phyloP scores from a whole-genome alignment of 2,329 filamentous ascomycete genomes.

The Sporothrix schenckii region DNA sequence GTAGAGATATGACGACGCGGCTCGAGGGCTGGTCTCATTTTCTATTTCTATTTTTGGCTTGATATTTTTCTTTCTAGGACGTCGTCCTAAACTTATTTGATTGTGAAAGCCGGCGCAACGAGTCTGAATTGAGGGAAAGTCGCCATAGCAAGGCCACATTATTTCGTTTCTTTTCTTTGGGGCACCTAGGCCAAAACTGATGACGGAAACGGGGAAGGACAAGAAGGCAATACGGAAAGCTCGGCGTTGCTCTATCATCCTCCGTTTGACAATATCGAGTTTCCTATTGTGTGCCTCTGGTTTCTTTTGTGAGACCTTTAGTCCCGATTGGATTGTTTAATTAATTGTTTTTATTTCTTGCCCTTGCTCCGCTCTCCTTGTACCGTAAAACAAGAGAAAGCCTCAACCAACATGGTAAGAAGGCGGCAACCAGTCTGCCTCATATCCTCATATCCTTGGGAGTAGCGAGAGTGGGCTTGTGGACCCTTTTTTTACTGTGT shows the following conservation, averaged over 20 bases:
- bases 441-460: constrained; percentile 1
- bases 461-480: not conserved
- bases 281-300: not conserved
- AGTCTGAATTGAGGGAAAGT: not conserved
- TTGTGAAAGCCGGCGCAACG: not conserved
- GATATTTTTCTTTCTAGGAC: constrained; percentile 14
- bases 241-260: constrained; percentile 14
- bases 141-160: not conserved
- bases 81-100: not conserved
- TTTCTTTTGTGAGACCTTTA: not conserved
- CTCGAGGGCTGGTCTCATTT: not conserved
- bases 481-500: no score
- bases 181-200: not conserved
- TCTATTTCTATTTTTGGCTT: not conserved
- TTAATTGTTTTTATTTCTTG: not conserved
- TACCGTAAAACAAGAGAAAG: not conserved
- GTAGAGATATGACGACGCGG: not conserved
- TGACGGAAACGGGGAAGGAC: not conserved
- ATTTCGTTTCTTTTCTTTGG: not conserved
- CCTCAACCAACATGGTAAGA: no score
- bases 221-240: not conserved
- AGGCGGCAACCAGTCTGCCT: no score
- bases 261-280: constrained; percentile 16
- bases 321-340: not conserved
- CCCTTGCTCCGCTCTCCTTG: not conserved